Conservation (phyloP, 495 filamentous ascomycete species). For the Pyrenula aspistea region DNA sequence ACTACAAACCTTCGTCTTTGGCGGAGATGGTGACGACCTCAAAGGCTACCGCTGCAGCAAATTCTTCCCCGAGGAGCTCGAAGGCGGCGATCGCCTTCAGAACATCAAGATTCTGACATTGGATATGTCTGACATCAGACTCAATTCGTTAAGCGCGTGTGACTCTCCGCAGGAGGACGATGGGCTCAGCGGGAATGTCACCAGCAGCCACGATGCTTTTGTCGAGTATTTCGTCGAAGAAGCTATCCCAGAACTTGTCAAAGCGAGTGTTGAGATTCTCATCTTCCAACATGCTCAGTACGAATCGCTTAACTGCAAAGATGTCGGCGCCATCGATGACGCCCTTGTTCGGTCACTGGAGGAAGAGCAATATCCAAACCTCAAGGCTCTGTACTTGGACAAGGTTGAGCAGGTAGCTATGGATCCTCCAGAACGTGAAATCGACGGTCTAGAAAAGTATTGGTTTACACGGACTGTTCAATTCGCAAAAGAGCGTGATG, state of each 20-base stretch:
- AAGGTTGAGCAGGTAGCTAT: background rate
- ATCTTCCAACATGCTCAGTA: background rate
- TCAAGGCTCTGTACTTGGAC: background rate
- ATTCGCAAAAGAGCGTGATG: background rate
- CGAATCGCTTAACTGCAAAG: background rate
- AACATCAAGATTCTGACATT: background rate
- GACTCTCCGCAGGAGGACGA: background rate
- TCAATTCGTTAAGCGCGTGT: background rate
- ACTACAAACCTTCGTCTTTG: background rate
- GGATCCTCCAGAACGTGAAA: background rate
- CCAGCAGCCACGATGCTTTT: background rate
- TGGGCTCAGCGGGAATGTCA: background rate
- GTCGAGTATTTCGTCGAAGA: background rate
- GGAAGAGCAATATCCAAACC: background rate
- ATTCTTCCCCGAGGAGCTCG: background rate
- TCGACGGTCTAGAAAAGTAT: background rate
- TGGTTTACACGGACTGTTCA: background rate
- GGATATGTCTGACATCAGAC: background rate
- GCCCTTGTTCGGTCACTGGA: background rate
- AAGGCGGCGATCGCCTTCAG: background rate
- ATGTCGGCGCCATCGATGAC: background rate
- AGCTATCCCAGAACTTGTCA: background rate
- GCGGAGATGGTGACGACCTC: background rate
- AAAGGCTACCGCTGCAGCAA: background rate
- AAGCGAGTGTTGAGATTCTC: background rate